Percentiles rank a stretch among this genome's conserved stretches.
These are phyloP conservation scores for Cystofilobasidium capitatum DNA, from an alignment of 768 basidiomycete genomes.

Conservation along the genomic window DNA sequence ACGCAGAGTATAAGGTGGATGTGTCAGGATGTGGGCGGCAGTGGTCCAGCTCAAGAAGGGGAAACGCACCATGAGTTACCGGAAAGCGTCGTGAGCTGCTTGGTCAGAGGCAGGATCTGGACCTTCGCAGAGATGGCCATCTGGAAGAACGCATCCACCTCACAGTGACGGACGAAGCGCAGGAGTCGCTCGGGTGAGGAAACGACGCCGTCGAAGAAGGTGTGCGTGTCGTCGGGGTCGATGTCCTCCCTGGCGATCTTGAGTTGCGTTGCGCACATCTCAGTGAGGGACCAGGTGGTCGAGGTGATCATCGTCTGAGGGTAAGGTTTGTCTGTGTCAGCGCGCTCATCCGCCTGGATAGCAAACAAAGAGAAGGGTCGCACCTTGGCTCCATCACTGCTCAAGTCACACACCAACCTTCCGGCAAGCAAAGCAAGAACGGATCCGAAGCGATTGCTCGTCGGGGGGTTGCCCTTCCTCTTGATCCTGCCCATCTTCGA, in stretches of 20 bases:
- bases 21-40: background rate
- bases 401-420: constrained; percentile 79
- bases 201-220: constrained; percentile 76
- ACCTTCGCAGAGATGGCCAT: constrained; percentile 95
- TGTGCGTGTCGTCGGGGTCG: constrained; percentile 86
- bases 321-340: background rate
- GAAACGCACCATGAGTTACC: constrained; percentile 82
- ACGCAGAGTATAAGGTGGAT: background rate
- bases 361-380: constrained; percentile 25
- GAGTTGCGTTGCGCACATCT: constrained; percentile 89
- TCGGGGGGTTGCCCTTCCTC: constrained; percentile 49
- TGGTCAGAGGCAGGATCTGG: constrained; percentile 82
- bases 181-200: constrained; percentile 65
- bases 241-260: constrained; percentile 81
- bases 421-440: constrained; percentile 78
- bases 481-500: constrained; percentile 85
- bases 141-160: constrained; percentile 89
- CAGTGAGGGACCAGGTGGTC: constrained; percentile 94
- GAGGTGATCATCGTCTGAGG: constrained; percentile 86
- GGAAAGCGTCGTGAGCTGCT: constrained; percentile 86
- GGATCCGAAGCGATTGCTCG: constrained; percentile 46
- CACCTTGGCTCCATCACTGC: constrained; percentile 89
- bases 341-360: background rate
- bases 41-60: background rate
- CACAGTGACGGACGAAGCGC: constrained; percentile 85